Evolutionary conservation across 1,284 basidiomycete genomes (phyloP).

Genomic region (Takashimella tepidaria): DNA sequence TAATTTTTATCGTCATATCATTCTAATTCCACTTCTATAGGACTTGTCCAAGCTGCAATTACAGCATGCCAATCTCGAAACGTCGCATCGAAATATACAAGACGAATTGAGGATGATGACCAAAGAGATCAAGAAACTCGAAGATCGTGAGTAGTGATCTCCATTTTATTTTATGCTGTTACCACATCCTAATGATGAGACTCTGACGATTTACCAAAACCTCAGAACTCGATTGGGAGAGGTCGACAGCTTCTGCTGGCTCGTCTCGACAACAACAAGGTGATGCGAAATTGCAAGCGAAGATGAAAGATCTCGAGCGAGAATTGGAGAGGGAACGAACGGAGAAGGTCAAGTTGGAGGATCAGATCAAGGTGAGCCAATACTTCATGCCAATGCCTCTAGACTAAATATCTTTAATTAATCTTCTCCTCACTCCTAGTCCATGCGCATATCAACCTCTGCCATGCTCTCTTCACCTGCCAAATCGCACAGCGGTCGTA

Average conservation of each 20-base stretch:
- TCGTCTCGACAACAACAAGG: slow-evolving; percentile 4
- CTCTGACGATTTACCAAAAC: not conserved
- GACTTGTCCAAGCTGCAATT: slow-evolving; percentile 33
- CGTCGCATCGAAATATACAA: slow-evolving; percentile 22
- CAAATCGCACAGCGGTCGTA: not conserved
- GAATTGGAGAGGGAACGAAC: slow-evolving; percentile 20
- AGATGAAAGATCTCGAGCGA: slow-evolving; percentile 29
- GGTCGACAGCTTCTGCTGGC: not conserved
- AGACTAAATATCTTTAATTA: not conserved
- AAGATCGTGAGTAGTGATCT: slow-evolving; percentile 26
- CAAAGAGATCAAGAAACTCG: slow-evolving; percentile 34
- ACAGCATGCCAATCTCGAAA: slow-evolving; percentile 39
- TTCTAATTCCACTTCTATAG: slow-evolving; percentile 7
- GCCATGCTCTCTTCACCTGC: not conserved
- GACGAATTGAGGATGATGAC: slow-evolving; percentile 29
- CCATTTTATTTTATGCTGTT: not conserved
- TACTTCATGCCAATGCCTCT: not conserved
- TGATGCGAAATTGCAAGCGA: slow-evolving; percentile 16
- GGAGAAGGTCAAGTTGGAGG: slow-evolving; percentile 20
- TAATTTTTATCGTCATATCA: not conserved
- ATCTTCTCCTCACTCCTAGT: not conserved
- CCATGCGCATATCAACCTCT: not conserved
- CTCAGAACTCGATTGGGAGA: slow-evolving; percentile 12
- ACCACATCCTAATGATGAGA: too few relatives aligned
- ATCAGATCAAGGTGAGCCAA: slow-evolving; percentile 20